Conservation (phyloP, 2,329 filamentous ascomycete species). For the Conoideocrella luteorostrata region DNA sequence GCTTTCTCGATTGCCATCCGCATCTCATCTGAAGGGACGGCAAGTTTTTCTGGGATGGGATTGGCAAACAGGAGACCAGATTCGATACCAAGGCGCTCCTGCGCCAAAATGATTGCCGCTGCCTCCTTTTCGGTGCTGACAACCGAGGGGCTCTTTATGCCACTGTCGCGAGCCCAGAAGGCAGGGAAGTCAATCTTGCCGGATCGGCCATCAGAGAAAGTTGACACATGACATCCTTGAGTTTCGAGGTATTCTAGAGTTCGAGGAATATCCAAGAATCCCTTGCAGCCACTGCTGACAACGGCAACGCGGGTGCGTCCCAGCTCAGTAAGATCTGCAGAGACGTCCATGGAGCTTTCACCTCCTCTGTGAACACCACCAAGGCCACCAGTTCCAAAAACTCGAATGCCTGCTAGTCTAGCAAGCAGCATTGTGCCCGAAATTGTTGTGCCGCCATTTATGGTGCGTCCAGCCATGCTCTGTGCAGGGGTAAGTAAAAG, state of each 20-base stretch:
- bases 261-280: constrained; percentile 84
- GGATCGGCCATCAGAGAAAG: constrained; percentile 75
- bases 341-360: constrained; percentile 84
- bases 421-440: constrained; percentile 90
- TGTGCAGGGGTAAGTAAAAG: constrained; percentile 21
- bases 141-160: constrained; percentile 68
- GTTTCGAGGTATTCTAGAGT: constrained; percentile 75
- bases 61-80: constrained; percentile 86
- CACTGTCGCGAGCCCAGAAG: constrained; percentile 88
- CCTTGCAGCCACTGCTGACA: constrained; percentile 86
- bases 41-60: constrained; percentile 66
- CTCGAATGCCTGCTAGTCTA: constrained; percentile 75
- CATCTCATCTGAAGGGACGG: constrained; percentile 67
- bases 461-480: constrained; percentile 58
- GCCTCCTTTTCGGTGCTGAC: constrained; percentile 74
- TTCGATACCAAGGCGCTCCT: constrained; percentile 63
- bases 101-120: constrained; percentile 79
- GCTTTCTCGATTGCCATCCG: constrained; percentile 62
- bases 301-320: constrained; percentile 85
- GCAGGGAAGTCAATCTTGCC: constrained; percentile 79
- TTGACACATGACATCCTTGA: constrained; percentile 74
- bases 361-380: constrained; percentile 90
- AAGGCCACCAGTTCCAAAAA: constrained; percentile 92
- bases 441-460: constrained; percentile 89
- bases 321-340: constrained; percentile 89